These are phyloP conservation scores for Aspergillus fijiensis DNA, from an alignment of 2,329 filamentous ascomycete species.

Conservation along the genomic window DNA sequence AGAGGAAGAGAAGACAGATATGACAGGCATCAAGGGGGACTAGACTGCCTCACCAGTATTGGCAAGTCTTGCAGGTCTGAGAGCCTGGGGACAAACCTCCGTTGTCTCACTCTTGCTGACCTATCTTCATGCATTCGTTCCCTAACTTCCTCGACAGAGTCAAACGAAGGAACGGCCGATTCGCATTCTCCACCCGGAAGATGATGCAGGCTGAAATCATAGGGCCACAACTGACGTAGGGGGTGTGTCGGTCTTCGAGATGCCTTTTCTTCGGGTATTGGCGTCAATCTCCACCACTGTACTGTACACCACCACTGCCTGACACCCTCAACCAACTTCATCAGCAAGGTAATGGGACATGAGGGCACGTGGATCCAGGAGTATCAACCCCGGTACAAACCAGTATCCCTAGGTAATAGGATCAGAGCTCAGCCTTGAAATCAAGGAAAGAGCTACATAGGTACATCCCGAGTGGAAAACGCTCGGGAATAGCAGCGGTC, in stretches of 20 bases:
- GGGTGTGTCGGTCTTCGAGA: constrained; percentile 2
- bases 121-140: background rate
- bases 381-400: background rate
- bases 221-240: constrained; percentile 23
- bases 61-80: background rate
- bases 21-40: background rate
- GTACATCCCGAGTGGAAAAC: background rate
- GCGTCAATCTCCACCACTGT: constrained; percentile 13
- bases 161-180: constrained; percentile 4
- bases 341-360: background rate
- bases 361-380: background rate
- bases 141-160: background rate
- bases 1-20: background rate
- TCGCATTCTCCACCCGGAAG: constrained; percentile 9
- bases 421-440: background rate
- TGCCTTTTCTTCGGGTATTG: constrained; percentile 7
- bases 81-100: background rate
- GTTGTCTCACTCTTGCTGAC: background rate
- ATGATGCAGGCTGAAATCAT: constrained; percentile 25
- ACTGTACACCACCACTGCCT: constrained; percentile 1
- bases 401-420: background rate
- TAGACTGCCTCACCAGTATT: background rate
- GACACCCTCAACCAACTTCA: constrained; percentile 1
- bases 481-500: background rate
- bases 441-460: background rate